Evolutionary conservation across 164 flowering plant genomes (phyloP), one percentile per base, ranked within the genome.

Genomic region (Berberis thunbergii): DNA sequence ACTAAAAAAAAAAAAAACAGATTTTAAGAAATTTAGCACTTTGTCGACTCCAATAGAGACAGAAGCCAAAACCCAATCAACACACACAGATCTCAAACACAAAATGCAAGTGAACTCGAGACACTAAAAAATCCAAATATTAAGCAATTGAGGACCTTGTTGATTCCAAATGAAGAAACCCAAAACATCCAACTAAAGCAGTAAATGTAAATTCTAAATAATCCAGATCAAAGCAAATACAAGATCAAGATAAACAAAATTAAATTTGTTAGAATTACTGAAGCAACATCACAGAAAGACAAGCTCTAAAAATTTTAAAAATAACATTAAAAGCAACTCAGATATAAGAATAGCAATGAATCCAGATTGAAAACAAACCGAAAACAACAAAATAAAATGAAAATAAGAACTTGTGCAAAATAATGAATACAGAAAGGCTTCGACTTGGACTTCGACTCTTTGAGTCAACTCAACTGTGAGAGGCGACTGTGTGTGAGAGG

Each of bases 31-130:
- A 57, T 2, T 46, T 50, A 26, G 46, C 67, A 48, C 13, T 2
- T 43, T 41, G n/a, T 26, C 7, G 43, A 63, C 26, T 55, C 42
- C 26, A 55, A 54, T 9, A 59, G 61, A n/a, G 40, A 49, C 43
- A 53, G 43, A 61, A 68, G 46, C 49, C 7, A 45, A 41, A 61
- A 4, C 48, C 13, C 46, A 65, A 61, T 54, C 13, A 52, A 10
- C 54, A 52, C 11, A n/a, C 11, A 60, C 4, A 69, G 5, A 6
- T 60, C 56, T 48, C 6, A 58, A 58, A 58, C 10, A 9, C 2
- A 7, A 58, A 43, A 12, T 52, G 2, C n/a, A 52, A 52, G n/a
- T 10, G 54, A 52, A 6, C 50, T 6, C 3, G 9, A 4, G 10
- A 54, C 8, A 56, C 39, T 7, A 56, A 38, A 2, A 56, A 56